Conservation (phyloP, 2,329 filamentous ascomycete genomes). For the Phialocephala sp. region DNA sequence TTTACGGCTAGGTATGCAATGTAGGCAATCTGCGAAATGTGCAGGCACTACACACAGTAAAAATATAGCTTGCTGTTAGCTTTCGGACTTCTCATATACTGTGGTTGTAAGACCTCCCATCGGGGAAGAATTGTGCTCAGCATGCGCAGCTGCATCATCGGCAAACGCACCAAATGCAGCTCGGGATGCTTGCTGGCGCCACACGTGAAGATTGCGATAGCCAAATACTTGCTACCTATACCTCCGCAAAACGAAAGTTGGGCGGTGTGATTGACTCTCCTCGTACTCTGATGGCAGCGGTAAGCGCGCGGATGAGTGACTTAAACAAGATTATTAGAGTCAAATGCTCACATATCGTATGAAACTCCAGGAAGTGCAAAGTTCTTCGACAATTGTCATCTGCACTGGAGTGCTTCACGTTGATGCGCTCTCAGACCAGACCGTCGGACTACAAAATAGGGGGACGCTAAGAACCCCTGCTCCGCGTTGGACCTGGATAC, state of each 20-base stretch:
- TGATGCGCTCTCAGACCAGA: not conserved
- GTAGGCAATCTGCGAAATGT: not conserved
- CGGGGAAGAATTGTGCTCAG: not conserved
- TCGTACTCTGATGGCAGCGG: not conserved
- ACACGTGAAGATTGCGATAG: constrained; percentile 7
- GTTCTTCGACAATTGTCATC: constrained; percentile 6
- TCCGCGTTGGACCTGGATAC: not conserved
- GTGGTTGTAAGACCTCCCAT: too few species aligned
- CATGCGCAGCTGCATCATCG: not conserved
- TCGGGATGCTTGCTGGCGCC: not conserved
- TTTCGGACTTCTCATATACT: too few species aligned
- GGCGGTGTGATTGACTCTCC: constrained; percentile 2
- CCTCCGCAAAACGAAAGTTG: not conserved
- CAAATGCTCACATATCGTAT: not conserved
- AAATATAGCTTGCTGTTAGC: not conserved
- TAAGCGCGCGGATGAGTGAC: constrained; percentile 1
- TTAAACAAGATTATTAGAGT: not conserved
- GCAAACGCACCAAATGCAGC: not conserved
- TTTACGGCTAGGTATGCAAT: not conserved
- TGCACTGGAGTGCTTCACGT: not conserved
- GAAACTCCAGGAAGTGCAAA: constrained; percentile 2
- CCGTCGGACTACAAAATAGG: not conserved
- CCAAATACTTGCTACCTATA: not conserved
- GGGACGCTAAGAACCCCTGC: not conserved
- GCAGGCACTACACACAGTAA: not conserved